Conservation (phyloP, 2,329 filamentous ascomycete species). For the Macrophomina pseudophaseolina region DNA sequence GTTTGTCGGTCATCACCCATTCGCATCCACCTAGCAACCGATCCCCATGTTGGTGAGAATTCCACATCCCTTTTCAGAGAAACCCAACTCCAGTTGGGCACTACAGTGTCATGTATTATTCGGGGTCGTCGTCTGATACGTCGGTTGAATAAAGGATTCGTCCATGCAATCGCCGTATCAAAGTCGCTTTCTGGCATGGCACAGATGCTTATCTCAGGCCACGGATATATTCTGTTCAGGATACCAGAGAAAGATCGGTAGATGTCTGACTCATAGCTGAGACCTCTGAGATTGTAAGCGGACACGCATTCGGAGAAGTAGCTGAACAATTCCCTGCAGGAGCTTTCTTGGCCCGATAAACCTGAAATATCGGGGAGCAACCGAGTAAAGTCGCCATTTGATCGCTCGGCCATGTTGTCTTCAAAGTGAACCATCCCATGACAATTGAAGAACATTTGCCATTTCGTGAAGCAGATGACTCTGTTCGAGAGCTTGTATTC, state of each 20-base stretch:
- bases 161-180: not conserved
- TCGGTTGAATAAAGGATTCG: not conserved
- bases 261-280: not conserved
- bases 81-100: not conserved
- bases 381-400: not conserved
- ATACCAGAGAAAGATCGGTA: constrained; percentile 18
- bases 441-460: not conserved
- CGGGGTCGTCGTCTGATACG: not conserved
- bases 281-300: not conserved
- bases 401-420: not conserved
- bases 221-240: not conserved
- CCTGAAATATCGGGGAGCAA: not conserved
- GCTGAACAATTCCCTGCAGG: too few relatives aligned
- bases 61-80: not conserved
- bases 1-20: rapidly evolving
- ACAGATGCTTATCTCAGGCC: not conserved
- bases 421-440: not conserved
- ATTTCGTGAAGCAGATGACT: not conserved
- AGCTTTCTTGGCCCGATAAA: too few relatives aligned
- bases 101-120: not conserved
- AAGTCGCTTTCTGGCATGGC: not conserved
- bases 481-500: not conserved
- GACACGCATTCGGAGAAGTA: too few relatives aligned
- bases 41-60: not conserved
- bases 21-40: not conserved